Evolutionary conservation across 345 rosid species (phyloP), one percentile per base, ranked within the genome.

Genomic region (Syzygium jambos): DNA sequence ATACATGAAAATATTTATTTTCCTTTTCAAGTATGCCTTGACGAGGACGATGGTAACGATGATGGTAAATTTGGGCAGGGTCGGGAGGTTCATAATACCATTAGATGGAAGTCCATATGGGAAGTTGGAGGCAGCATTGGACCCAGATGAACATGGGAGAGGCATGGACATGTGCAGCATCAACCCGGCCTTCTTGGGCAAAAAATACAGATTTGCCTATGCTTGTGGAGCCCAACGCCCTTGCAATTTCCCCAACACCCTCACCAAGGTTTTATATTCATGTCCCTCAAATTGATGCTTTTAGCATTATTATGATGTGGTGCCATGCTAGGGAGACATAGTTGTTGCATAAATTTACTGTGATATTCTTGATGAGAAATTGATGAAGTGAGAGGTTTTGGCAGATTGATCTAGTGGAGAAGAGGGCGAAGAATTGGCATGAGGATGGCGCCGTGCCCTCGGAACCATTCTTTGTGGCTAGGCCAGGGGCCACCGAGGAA

Each of bases 161-260:
- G 99, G 98, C 30, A 95, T 97, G 98, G 99, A 97, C 86, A 96
- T 97, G 99, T 97, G 99, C 91, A 95, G 95, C 92, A 93, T 96
- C 59, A 97, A 97, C 92, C 99, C 97, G 54, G 89, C 90, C 41
- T 87, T 90, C 88, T 87, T 95, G 89, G 99, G 98, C 61, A 92
- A 88, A 87, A 93, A 94, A 54, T 95, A 97, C 30, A 92, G 99
- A 90, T 97, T 94, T 83, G 94, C 95, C 87, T 96, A 97, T 88
- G 99, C 99, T 10, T 97, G 99, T 86, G 99, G 99, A 52, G 99
- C 99, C 65, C 87, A 92, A 55, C 96, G 99, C 23, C 99, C 99
- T 56, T 96, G 99, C 84, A 94, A 98, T 85, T 98, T 98, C 92
- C 99, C 99, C 88, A 98, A 98, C 91, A 95, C 98, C 87, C 94